Evolutionary conservation across 2,329 filamentous ascomycete species (phyloP), one percentile per base, ranked within the genome.

Genomic region (Plenodomus tracheiphilus): DNA sequence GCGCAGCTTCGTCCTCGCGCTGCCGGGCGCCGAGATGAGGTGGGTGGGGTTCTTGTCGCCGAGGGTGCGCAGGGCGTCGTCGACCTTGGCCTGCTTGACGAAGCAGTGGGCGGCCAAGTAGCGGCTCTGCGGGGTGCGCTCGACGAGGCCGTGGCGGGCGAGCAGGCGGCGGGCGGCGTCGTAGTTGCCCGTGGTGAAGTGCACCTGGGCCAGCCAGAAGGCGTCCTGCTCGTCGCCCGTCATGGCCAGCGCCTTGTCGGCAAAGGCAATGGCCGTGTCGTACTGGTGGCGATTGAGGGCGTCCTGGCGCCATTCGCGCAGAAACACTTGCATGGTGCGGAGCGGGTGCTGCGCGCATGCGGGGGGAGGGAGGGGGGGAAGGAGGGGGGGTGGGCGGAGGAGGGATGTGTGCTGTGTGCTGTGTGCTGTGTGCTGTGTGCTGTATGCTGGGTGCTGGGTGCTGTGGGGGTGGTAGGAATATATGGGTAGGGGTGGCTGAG

Each of bases 141-240:
- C 76, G 61, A 94, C 83, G 54, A 97, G 83, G 70, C 95, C 89
- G 70, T 92, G 87, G 64, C 90, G 87, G 22, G 86, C 85, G 53
- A 99, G 85, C 58, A 97, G 89, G 19, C 89, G 83, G 64, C 96
- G 87, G 2, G 94, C 92, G 64, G 94, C 88, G 8, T 88, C 94
- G 73, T 96, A 97, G 77, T 97, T 96, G 63, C 91, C 92, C 41
- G 91, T 94, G 43, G 87, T 88, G 75, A 97, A 99, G 74, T 99
- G 93, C 32, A 96, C 91, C 75, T 97, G 93, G n/a, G 94, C 94
- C 37, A 99, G 86, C 88, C 91, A 97, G 69, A 96, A 96, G 35
- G 92, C 93, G 72, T 99, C 94, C 58, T 90, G 87, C 66, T 96
- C 91, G 71, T 93, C 89, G 67, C 92, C 90, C 32, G 93, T 97